A percentile compares a stretch with the other conserved stretches of the same genome.
Evolutionary conservation across 1,284 basidiomycete species (phyloP).

Genomic region (Ceratobasidium sp.): DNA sequence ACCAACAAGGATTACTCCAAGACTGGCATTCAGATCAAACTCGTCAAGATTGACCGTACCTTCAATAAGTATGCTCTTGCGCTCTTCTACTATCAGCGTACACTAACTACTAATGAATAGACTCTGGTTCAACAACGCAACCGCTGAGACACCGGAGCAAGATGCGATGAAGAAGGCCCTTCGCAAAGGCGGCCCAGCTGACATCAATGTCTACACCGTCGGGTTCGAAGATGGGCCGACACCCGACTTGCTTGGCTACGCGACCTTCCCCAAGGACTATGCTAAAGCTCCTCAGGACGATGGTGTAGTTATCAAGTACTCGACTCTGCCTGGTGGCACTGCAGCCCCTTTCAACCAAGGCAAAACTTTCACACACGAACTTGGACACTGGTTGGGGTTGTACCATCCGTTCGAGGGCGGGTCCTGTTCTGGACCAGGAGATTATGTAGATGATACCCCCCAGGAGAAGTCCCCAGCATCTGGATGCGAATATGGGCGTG

Average conservation of each 20-base stretch:
- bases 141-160: slow-evolving; percentile 2
- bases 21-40: slow-evolving; percentile 14
- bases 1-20: slow-evolving; percentile 25
- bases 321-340: slow-evolving; percentile 14
- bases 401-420: slow-evolving; percentile 27
- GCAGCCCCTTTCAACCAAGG: slow-evolving; percentile 13
- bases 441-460: slow-evolving; percentile 22
- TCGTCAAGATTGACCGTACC: background rate
- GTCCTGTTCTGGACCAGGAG: slow-evolving; percentile 7
- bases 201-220: slow-evolving; percentile 30
- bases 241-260: slow-evolving; percentile 14
- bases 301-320: slow-evolving; percentile 17
- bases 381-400: slow-evolving; percentile 12
- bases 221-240: slow-evolving; percentile 6
- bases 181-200: slow-evolving; percentile 30
- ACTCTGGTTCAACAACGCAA: slow-evolving; percentile 18
- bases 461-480: slow-evolving; percentile 4
- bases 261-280: slow-evolving; percentile 19
- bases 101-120: background rate
- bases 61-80: background rate
- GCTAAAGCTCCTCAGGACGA: background rate
- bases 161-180: slow-evolving; percentile 11
- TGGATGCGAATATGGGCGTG: slow-evolving; percentile 11
- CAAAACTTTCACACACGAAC: slow-evolving; percentile 27
- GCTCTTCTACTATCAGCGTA: background rate